Evolutionary conservation across 139 green algal genomes (phyloP).

Genomic region (Chlamydomonas sp.): DNA sequence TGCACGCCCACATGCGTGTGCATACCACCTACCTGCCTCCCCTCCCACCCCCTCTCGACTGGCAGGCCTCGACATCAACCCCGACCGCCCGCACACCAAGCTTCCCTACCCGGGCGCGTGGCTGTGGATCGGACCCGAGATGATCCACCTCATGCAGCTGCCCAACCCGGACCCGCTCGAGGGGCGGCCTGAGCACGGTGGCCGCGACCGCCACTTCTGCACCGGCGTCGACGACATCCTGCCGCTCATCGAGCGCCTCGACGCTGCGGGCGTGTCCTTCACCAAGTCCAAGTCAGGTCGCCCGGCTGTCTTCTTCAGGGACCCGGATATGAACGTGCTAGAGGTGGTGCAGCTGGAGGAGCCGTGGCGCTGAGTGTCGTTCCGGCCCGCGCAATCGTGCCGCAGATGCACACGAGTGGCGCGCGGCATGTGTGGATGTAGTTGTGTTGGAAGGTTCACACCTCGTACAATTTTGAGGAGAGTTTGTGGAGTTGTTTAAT

Average conservation of each 20-base stretch:
- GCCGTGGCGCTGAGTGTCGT: constrained; percentile 6
- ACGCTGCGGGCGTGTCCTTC: constrained; percentile 53
- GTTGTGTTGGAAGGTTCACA: too few relatives aligned
- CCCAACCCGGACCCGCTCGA: constrained; percentile 71
- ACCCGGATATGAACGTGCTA: constrained; percentile 41
- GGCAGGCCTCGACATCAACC: constrained; percentile 65
- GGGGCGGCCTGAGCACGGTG: constrained; percentile 66
- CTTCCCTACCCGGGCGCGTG: constrained; percentile 81
- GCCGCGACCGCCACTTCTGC: constrained; percentile 80
- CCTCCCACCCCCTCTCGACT: background rate
- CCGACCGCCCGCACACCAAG: constrained; percentile 72
- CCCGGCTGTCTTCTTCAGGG: constrained; percentile 82
- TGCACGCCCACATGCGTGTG: background rate
- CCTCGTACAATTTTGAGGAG: too few relatives aligned
- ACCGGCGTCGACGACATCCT: constrained; percentile 58
- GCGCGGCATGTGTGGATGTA: too few relatives aligned
- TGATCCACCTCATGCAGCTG: constrained; percentile 90
- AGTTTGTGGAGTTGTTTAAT: too few relatives aligned
- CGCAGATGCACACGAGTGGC: too few relatives aligned
- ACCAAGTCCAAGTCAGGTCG: constrained; percentile 70
- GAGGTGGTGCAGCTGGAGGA: constrained; percentile 15
- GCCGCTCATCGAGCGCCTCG: constrained; percentile 54
- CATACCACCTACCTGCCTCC: background rate
- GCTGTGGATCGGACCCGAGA: constrained; percentile 76
- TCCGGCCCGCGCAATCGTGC: too few relatives aligned